These are phyloP conservation scores for Alnus rubra DNA, from an alignment of 306 rosid species.

Conservation along the genomic window DNA sequence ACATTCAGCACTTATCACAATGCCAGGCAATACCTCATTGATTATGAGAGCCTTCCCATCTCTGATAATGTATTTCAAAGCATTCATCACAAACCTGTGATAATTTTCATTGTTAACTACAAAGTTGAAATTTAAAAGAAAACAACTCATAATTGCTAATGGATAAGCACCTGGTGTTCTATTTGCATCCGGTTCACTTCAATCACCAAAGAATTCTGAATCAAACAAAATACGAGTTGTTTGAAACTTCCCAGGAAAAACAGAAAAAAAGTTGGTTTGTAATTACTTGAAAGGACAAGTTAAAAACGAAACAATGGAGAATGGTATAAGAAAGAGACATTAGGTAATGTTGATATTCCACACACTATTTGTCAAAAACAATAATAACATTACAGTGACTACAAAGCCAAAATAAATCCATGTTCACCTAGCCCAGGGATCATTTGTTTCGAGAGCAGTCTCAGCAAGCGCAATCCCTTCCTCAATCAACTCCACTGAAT, in stretches of 20 bases:
- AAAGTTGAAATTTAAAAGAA: constrained; percentile 10
- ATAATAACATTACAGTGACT: constrained; percentile 23
- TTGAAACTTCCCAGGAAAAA: neutral
- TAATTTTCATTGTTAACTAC: constrained; percentile 30
- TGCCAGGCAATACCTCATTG: constrained; percentile 64
- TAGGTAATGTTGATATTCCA: neutral
- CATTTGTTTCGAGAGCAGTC: constrained; percentile 91
- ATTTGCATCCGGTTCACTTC: neutral
- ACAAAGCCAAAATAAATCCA: constrained; percentile 25
- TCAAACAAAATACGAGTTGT: constrained; percentile 2
- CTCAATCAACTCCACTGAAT: constrained; percentile 91
- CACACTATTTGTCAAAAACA: constrained; percentile 8
- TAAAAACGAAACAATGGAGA: constrained; percentile 12
- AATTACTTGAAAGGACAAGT: constrained; percentile 16
- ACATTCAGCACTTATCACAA: too few species aligned
- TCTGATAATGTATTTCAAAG: constrained; percentile 84
- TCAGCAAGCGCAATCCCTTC: constrained; percentile 97
- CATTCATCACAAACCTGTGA: constrained; percentile 95
- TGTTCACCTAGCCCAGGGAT: constrained; percentile 94
- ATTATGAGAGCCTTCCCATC: constrained; percentile 95
- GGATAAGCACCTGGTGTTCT: constrained; percentile 6
- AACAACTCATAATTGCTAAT: constrained; percentile 12
- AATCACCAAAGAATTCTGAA: neutral
- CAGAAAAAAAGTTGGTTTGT: neutral
- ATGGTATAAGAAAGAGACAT: neutral